phyloP scores from a whole-genome alignment of 805 yeast species.

The Wickerhamomyces chaumierensis region DNA sequence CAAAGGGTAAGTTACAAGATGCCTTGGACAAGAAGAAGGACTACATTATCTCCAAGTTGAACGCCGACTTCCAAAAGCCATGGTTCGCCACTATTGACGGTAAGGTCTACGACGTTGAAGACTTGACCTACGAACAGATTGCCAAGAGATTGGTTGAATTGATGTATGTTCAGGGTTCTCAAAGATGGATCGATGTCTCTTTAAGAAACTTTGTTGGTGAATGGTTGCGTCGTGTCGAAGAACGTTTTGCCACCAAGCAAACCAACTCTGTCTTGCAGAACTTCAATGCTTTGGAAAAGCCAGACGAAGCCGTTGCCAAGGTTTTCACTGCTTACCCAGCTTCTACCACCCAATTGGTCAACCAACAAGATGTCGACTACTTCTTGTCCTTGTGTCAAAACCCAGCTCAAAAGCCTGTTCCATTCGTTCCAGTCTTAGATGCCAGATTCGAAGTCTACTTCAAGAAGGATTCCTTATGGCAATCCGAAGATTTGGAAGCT shows the following conservation, averaged over 20 bases:
- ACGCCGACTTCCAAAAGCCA: constrained; percentile 94
- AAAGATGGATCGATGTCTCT: constrained; percentile 79
- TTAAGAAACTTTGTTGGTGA: constrained; percentile 81
- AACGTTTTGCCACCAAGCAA: constrained; percentile 64
- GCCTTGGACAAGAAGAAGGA: constrained; percentile 76
- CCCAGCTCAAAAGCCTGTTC: constrained; percentile 93
- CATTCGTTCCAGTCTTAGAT: constrained; percentile 91
- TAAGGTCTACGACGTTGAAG: constrained; percentile 83
- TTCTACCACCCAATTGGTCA: constrained; percentile 72
- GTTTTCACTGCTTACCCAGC: constrained; percentile 62
- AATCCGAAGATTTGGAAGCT: constrained; percentile 92
- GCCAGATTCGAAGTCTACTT: constrained; percentile 91
- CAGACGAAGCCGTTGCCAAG: constrained; percentile 45
- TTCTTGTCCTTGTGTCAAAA: constrained; percentile 75
- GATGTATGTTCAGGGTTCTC: constrained; percentile 68
- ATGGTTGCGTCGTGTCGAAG: constrained; percentile 89
- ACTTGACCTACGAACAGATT: constrained; percentile 92
- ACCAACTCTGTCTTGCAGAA: constrained; percentile 66
- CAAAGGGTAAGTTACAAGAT: constrained; percentile 77
- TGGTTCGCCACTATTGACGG: constrained; percentile 78
- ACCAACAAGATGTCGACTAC: constrained; percentile 91
- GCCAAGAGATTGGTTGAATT: constrained; percentile 80
- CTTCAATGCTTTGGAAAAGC: constrained; percentile 55
- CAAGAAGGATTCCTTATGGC: constrained; percentile 99
- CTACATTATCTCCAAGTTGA: constrained; percentile 73